Conservation (phyloP, 2,329 filamentous ascomycete genomes). For the Colletotrichum aenigma region DNA sequence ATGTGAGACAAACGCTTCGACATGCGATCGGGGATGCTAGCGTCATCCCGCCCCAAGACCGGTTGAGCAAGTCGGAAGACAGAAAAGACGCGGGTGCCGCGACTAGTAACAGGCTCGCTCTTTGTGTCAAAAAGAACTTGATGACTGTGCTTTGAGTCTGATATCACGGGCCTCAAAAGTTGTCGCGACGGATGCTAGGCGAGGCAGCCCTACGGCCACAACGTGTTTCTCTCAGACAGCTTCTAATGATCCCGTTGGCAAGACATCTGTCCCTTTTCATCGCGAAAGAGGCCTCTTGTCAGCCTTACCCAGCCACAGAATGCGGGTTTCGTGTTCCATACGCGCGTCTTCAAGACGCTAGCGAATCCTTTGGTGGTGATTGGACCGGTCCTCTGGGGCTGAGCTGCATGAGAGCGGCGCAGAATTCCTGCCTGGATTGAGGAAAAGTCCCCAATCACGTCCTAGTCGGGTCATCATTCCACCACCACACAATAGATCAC, state of each 20-base stretch:
- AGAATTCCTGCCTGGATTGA: conserved; percentile 1
- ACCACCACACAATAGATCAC: not conserved
- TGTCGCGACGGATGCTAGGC: not conserved
- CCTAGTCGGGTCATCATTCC: not conserved
- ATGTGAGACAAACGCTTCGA: not conserved
- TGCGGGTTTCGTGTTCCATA: not conserved
- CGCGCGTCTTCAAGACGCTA: conserved; percentile 9
- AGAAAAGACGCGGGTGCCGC: not conserved
- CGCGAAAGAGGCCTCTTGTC: conserved; percentile 7
- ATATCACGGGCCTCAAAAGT: not conserved
- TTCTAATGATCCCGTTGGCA: not conserved
- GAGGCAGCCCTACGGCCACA: not conserved
- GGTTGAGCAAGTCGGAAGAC: not conserved
- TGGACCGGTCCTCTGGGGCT: not conserved
- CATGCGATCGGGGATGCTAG: not conserved
- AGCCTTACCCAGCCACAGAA: conserved; percentile 17
- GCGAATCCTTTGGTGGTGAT: not conserved
- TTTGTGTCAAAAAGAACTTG: not conserved
- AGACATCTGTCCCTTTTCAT: not conserved
- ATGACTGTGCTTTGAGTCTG: not conserved
- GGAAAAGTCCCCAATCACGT: not conserved
- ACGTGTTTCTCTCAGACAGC: not conserved
- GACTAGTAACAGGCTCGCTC: not conserved
- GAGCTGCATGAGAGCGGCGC: conserved; percentile 3
- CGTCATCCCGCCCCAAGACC: not conserved